Base-by-base conservation (phyloP, 2,329 filamentous ascomycete genomes). In the Colletotrichum costaricense region DNA sequence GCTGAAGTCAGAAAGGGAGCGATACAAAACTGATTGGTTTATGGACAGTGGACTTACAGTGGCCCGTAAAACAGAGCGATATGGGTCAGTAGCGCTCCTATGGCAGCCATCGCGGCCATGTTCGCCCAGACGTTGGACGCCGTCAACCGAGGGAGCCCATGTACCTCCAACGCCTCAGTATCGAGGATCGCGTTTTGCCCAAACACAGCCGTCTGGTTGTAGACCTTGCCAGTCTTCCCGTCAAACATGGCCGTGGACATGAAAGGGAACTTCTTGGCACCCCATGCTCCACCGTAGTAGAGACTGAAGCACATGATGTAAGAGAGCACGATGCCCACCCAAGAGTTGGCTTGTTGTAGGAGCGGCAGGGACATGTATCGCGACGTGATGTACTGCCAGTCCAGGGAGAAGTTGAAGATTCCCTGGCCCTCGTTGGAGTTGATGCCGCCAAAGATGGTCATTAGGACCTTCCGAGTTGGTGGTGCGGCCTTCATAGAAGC, bases 391-490 rank as follows among this genome's bases (percentile, higher is more conserved):
- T 86, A 86, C 60, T 84, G 80, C 84, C 85, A 86, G 74, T 86
- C 85, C 11, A 86, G 79, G 11, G 79, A 84, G 63, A 84, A 73
- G 12, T 77, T 79, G 3, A 86, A 76, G 11, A 86, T 77, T 0
- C 85, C 85, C 2, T 86, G 79, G 4, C 84, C 79, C 52, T 81
- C 79, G 71, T 81, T 80, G 57, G 77, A 78, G 55, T 76, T 76
- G 26, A 85, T 79, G n/a, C 86, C 87, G 4, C 86, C 86, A 73
- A 88, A 88, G n/a, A 88, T 77, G 54, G 86, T 85, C 24, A 85
- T 87, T 63, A 88, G 86, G 6, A 85, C 77, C 14, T 84, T 82
- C 1, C 68, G 64, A 2, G 72, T 72, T 5, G 72, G 64, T 8
- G 72, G 72, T 1, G 63, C 60, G 0, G 72, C 69, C 19, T 52